Evolutionary conservation across 2,329 filamentous ascomycete species (phyloP).

Genomic region (Xylaria sp.): DNA sequence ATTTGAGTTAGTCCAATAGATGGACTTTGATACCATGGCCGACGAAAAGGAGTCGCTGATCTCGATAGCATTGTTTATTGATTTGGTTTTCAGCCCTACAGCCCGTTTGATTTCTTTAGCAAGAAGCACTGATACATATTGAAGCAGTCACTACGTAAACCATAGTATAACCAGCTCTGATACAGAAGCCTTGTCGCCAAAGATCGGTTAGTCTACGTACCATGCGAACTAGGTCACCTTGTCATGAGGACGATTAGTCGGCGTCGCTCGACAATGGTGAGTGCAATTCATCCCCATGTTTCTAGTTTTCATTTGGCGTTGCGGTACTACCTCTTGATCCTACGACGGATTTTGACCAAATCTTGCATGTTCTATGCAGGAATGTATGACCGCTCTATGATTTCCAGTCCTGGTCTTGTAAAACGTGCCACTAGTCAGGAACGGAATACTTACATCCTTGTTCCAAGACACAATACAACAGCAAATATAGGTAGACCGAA

Average conservation of each 20-base stretch:
- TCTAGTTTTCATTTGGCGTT: no score
- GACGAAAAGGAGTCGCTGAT: slow-evolving; percentile 20
- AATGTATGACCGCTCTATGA: no score
- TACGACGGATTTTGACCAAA: no score
- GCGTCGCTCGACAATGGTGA: no score
- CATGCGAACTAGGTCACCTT: neutral
- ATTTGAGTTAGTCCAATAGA: slow-evolving; percentile 51
- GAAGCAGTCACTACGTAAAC: neutral
- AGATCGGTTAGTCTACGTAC: neutral
- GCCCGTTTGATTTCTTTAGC: neutral
- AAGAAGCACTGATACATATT: neutral
- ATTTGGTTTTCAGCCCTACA: slow-evolving; percentile 7
- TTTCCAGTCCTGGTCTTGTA: no score
- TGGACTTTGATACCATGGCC: slow-evolving; percentile 40
- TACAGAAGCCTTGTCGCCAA: neutral
- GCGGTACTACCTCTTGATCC: no score
- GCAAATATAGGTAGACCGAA: neutral
- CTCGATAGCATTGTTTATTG: slow-evolving; percentile 25
- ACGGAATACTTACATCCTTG: no score
- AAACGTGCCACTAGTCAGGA: no score
- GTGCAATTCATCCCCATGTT: no score
- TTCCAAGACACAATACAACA: neutral
- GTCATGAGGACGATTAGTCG: no score
- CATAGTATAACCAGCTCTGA: neutral
- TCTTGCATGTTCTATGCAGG: no score